phyloP scores from a whole-genome alignment of 2,329 filamentous ascomycete genomes.

The Hymenoscyphus fraxineus region DNA sequence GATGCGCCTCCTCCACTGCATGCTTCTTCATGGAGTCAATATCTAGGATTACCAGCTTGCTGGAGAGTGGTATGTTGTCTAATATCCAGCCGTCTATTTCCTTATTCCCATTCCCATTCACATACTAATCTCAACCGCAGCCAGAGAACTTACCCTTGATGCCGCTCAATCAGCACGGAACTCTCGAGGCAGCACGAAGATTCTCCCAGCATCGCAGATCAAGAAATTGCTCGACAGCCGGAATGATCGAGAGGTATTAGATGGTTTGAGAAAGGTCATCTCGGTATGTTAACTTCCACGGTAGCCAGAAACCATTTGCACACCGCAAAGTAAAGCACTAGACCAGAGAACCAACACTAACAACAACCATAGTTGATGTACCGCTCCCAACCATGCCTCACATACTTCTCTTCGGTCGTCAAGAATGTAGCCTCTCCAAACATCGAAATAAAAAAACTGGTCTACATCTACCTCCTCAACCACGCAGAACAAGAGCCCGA shows the following conservation, averaged over 20 bases:
- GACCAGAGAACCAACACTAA: neutral
- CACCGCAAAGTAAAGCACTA: slow-evolving; percentile 1
- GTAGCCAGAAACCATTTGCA: neutral
- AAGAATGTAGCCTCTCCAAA: slow-evolving; percentile 96
- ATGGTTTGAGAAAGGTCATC: slow-evolving; percentile 84
- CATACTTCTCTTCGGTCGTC: slow-evolving; percentile 95
- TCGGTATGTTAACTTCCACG: slow-evolving; percentile 56
- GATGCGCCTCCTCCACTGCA: slow-evolving; percentile 21
- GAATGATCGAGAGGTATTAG: slow-evolving; percentile 86
- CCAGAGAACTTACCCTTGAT: slow-evolving; percentile 95
- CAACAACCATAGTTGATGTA: slow-evolving; percentile 77
- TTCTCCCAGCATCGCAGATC: slow-evolving; percentile 75
- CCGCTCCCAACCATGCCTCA: slow-evolving; percentile 77
- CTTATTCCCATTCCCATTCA: neutral
- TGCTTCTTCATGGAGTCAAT: slow-evolving; percentile 79
- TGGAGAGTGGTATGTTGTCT: slow-evolving; percentile 77
- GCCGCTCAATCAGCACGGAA: slow-evolving; percentile 83
- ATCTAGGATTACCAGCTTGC: slow-evolving; percentile 84
- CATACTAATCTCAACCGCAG: slow-evolving; percentile 44
- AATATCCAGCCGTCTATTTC: slow-evolving; percentile 2
- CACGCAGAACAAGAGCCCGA: slow-evolving; percentile 96
- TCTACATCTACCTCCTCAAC: slow-evolving; percentile 96
- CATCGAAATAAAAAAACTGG: slow-evolving; percentile 93
- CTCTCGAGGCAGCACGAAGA: slow-evolving; percentile 57
- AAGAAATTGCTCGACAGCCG: slow-evolving; percentile 94